Conservation (phyloP, 306 rosid species). For the Medicago lupulina region DNA sequence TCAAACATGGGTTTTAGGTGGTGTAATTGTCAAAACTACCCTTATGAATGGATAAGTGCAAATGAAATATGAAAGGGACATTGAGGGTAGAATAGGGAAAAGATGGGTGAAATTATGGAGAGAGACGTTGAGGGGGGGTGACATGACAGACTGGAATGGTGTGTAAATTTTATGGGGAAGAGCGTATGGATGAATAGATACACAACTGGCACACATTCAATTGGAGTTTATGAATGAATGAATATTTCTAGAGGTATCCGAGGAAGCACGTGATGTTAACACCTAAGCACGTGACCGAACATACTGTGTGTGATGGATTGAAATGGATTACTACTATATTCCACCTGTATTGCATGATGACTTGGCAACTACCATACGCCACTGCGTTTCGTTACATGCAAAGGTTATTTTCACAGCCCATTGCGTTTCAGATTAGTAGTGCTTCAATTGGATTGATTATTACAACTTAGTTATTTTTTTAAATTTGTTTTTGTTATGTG, state of each 20-base stretch:
- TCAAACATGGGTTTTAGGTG: not conserved
- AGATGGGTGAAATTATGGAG: slow-evolving; percentile 14
- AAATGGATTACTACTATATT: not conserved
- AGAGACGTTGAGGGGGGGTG: slow-evolving; percentile 59
- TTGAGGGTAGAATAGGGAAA: slow-evolving; percentile 40
- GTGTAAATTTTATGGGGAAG: slow-evolving; percentile 62
- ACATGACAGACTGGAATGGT: slow-evolving; percentile 70
- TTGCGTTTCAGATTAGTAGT: not conserved
- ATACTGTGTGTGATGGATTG: not conserved
- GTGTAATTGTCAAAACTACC: not conserved
- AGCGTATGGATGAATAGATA: slow-evolving; percentile 38
- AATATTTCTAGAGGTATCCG: slow-evolving; percentile 60
- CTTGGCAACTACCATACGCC: slow-evolving; percentile 14
- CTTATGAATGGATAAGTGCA: not conserved
- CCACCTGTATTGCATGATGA: slow-evolving; percentile 45
- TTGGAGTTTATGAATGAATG: slow-evolving; percentile 12
- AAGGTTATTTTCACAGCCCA: slow-evolving; percentile 10
- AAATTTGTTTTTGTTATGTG: too few species aligned
- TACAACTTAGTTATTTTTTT: not conserved
- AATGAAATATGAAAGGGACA: not conserved
- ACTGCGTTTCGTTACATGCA: slow-evolving; percentile 6
- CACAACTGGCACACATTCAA: slow-evolving; percentile 67
- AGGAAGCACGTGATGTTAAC: slow-evolving; percentile 55
- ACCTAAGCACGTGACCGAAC: slow-evolving; percentile 53
- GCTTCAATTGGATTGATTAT: not conserved